Percentiles rank a stretch among this genome's conserved stretches.
Conservation (phyloP, 2,329 filamentous ascomycete species). For the Monilinia aucupariae region DNA sequence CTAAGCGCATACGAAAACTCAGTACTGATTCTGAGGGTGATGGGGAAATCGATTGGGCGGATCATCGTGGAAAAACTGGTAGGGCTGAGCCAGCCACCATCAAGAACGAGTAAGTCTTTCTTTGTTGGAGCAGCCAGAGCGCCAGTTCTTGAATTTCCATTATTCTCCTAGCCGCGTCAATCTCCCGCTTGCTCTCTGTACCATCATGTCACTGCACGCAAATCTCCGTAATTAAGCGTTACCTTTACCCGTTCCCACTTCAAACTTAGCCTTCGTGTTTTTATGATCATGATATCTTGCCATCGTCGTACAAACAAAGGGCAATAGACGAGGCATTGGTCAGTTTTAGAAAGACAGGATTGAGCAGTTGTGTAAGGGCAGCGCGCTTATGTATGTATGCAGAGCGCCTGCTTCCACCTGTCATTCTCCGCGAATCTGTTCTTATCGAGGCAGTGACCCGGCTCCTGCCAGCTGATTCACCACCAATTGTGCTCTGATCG, state of each 20-base stretch:
- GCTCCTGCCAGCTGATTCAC: conserved; percentile 21
- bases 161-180: conserved; percentile 1
- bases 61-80: conserved; percentile 20
- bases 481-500: conserved; percentile 15
- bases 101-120: conserved; percentile 25
- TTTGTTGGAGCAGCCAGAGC: not conserved
- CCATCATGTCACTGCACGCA: conserved; percentile 1
- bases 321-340: conserved; percentile 2
- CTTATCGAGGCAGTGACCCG: conserved; percentile 28
- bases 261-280: conserved; percentile 12
- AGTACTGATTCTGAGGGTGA: conserved; percentile 34
- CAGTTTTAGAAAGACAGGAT: conserved; percentile 1
- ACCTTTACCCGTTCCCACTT: conserved; percentile 7
- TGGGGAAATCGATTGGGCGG: conserved; percentile 25
- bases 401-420: conserved; percentile 18
- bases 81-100: conserved; percentile 23
- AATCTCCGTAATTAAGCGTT: conserved; percentile 15
- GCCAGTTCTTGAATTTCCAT: conserved; percentile 6
- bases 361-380: conserved; percentile 2
- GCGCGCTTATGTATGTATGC: conserved; percentile 22
- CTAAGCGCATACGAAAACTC: conserved; percentile 29
- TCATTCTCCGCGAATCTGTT: conserved; percentile 19
- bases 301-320: conserved; percentile 7
- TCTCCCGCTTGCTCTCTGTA: conserved; percentile 9
- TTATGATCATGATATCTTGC: conserved; percentile 6